Evolutionary conservation across 148 eudicot genomes (phyloP), one percentile per base, ranked within the genome.

Genomic region (Rhododendron kiyosumense): DNA sequence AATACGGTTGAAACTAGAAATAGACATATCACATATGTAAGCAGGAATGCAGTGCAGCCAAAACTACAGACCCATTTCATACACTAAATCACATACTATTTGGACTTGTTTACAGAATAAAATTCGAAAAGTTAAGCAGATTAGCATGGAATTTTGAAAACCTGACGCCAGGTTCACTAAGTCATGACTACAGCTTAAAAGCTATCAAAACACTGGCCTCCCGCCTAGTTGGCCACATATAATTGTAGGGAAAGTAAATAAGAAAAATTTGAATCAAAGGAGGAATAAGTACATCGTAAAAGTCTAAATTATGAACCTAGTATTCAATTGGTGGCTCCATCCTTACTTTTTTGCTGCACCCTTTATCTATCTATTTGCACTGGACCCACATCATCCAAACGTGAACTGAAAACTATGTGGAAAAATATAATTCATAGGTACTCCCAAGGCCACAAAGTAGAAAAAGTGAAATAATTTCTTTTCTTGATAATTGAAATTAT

Each of bases 311-410:
- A 36, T 74, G 43, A 17, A 32, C 41, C 46, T 17, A 36, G 78
- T 14, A 34, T 74, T 74, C 78, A 74, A 74, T 74, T 32, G 78
- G 52, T 46, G 65, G 49, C 24, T 38, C 83, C 5, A 45, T 79
- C 77, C n/a, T 79, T 24, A 67, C 78, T 32, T 81, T 65, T 61
- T 38, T 78, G 49, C 26, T 17, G 67, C 26, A 34, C 46, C 5
- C 32, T 59, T 24, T 22, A 13, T 51, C 30, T 28, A 74, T 84
- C 65, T 34, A 12, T 84, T 78, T 45, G 14, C 51, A 85, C 7
- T n/a, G 61, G 43, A 59, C 48, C 86, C 48, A 63, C 83, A 85
- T 22, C 36, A 45, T 18, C 80, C 63, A 79, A n/a, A 63, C 48
- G 22, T n/a, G 76, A 59, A 36, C 82, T 84, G 41, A 77, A 84